A percentile compares a stretch with the other conserved stretches of the same genome.
These are phyloP conservation scores for Lentithecium fluviatile DNA, from an alignment of 495 filamentous ascomycete species.

Conservation along the genomic window DNA sequence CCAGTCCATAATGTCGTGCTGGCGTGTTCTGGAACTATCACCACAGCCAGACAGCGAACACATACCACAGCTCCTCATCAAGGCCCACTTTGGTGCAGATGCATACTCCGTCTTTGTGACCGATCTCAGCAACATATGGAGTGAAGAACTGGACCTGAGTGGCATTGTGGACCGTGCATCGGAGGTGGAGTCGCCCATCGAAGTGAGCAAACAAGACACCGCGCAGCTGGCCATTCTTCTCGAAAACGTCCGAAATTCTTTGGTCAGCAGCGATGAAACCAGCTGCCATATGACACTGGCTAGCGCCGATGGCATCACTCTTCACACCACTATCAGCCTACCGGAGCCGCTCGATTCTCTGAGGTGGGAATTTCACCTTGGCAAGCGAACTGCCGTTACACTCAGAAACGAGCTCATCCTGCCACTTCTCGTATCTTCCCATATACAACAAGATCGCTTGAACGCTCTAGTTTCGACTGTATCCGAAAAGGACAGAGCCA, in stretches of 20 bases:
- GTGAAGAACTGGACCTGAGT: conserved; percentile 61
- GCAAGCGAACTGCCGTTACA: conserved; percentile 52
- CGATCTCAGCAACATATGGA: conserved; percentile 85
- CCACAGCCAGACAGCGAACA: not conserved
- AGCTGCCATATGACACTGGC: conserved; percentile 39
- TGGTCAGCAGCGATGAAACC: conserved; percentile 50
- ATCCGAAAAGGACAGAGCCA: conserved; percentile 75
- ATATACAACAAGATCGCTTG: conserved; percentile 51
- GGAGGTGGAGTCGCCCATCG: conserved; percentile 71
- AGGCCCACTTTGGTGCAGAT: conserved; percentile 49
- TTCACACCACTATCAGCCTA: conserved; percentile 59
- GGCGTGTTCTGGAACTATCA: conserved; percentile 31
- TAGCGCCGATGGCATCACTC: conserved; percentile 47
- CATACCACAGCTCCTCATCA: conserved; percentile 44
- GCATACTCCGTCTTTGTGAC: conserved; percentile 76
- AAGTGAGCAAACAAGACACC: conserved; percentile 69
- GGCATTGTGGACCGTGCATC: conserved; percentile 66
- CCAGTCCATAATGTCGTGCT: conserved; percentile 16
- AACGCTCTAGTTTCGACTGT: conserved; percentile 58
- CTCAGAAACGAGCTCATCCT: conserved; percentile 64
- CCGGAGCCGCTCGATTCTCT: conserved; percentile 68
- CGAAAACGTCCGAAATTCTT: conserved; percentile 64
- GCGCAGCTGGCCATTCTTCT: conserved; percentile 72
- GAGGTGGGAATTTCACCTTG: conserved; percentile 64
- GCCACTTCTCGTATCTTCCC: conserved; percentile 64